These are phyloP conservation scores for Vinca minor DNA, from an alignment of 257 asterid species.

Conservation along the genomic window DNA sequence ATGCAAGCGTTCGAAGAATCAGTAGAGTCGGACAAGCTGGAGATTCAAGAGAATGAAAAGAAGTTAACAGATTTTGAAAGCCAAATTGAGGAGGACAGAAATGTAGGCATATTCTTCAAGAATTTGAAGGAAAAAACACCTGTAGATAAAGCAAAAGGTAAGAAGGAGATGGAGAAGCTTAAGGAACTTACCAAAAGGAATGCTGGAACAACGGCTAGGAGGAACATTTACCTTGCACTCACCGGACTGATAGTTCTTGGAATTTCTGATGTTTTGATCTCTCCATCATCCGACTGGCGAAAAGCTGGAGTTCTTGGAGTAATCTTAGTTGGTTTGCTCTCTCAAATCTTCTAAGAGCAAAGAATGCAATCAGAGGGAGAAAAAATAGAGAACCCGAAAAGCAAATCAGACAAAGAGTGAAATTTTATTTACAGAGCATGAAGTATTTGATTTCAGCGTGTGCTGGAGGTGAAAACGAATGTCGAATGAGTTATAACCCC, in stretches of 20 bases:
- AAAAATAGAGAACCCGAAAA: slow-evolving; percentile 28
- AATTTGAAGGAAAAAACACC: slow-evolving; percentile 45
- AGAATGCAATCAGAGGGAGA: slow-evolving; percentile 43
- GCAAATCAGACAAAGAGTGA: slow-evolving; percentile 32
- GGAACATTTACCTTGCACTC: slow-evolving; percentile 65
- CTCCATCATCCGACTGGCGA: slow-evolving; percentile 51
- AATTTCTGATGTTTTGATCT: slow-evolving; percentile 44
- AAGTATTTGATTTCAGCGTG: slow-evolving; percentile 10
- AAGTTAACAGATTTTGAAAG: slow-evolving; percentile 53
- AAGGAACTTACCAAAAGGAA: slow-evolving; percentile 40
- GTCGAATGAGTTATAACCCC: slow-evolving; percentile 47
- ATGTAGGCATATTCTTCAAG: slow-evolving; percentile 83
- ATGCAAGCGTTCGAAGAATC: slow-evolving; percentile 93
- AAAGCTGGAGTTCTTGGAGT: slow-evolving; percentile 63
- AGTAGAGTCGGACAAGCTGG: slow-evolving; percentile 51
- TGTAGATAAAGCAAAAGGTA: slow-evolving; percentile 45
- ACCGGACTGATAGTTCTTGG: slow-evolving; percentile 55
- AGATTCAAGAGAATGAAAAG: slow-evolving; percentile 58
- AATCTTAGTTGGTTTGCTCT: slow-evolving; percentile 61
- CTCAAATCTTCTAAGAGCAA: slow-evolving; percentile 74
- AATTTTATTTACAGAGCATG: slow-evolving; percentile 1
- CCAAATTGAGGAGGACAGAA: slow-evolving; percentile 50
- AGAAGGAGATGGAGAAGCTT: slow-evolving; percentile 57
- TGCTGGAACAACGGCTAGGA: slow-evolving; percentile 55
- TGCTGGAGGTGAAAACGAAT: slow-evolving; percentile 15